Conservation (phyloP, 768 basidiomycete species). For the Mycena galericulata region DNA sequence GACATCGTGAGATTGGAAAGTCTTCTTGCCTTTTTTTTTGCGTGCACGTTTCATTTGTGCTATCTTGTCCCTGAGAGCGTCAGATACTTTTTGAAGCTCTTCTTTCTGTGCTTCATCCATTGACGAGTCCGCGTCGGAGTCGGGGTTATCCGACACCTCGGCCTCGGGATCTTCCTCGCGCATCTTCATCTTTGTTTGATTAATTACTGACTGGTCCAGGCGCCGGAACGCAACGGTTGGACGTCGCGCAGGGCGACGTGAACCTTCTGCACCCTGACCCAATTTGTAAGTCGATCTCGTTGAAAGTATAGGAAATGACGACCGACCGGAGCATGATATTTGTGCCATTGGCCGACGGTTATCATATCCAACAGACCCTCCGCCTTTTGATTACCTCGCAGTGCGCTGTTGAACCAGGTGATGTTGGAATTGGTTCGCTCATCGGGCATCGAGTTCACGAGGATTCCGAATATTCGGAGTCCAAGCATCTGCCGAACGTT, state of each 20-base stretch:
- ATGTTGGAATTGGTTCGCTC: slow-evolving; percentile 45
- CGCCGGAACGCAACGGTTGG: slow-evolving; percentile 17
- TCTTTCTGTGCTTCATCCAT: neutral
- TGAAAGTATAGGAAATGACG: neutral
- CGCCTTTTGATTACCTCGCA: slow-evolving; percentile 20
- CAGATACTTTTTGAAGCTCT: slow-evolving; percentile 4
- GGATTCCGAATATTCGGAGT: slow-evolving; percentile 43
- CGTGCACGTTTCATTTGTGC: neutral
- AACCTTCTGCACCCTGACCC: slow-evolving; percentile 4
- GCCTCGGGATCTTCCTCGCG: slow-evolving; percentile 7
- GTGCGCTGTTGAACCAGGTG: slow-evolving; percentile 42
- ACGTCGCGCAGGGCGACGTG: slow-evolving; percentile 10
- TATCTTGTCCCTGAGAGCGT: slow-evolving; percentile 7
- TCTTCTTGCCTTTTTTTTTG: slow-evolving; percentile 11
- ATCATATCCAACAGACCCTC: slow-evolving; percentile 24
- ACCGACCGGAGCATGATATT: slow-evolving; percentile 8
- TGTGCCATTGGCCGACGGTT: slow-evolving; percentile 23
- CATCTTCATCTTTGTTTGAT: slow-evolving; percentile 6
- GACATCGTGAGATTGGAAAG: slow-evolving; percentile 6
- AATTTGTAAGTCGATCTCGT: neutral
- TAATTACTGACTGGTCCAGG: neutral
- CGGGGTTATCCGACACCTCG: neutral
- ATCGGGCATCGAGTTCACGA: slow-evolving; percentile 49
- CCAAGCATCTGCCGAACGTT: slow-evolving; percentile 32
- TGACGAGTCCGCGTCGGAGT: neutral